Conservation (phyloP, 1,284 basidiomycete species). For the Pyrrhoderma noxium region DNA sequence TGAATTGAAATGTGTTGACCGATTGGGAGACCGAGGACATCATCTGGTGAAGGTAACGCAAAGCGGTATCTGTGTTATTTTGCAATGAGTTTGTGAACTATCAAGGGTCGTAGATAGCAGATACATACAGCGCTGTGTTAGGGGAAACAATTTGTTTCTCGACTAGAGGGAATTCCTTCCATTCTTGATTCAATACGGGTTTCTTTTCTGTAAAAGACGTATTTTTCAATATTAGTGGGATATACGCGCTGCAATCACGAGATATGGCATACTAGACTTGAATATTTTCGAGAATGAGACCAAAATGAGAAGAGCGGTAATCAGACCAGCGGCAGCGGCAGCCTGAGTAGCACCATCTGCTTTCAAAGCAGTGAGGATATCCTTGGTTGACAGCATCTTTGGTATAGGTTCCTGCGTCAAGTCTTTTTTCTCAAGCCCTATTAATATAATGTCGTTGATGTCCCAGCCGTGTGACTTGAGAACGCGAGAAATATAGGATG, state of each 20-base stretch:
- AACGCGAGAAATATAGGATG: constrained; percentile 34
- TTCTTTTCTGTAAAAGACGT: constrained; percentile 36
- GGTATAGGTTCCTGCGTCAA: constrained; percentile 17
- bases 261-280: constrained; percentile 31
- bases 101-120: neutral
- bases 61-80: constrained; percentile 75
- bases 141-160: constrained; percentile 85
- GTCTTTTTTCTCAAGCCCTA: constrained; percentile 42
- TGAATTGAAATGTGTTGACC: constrained; percentile 94
- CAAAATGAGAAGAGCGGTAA: constrained; percentile 34
- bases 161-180: constrained; percentile 77
- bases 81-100: constrained; percentile 1
- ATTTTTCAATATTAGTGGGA: constrained; percentile 8
- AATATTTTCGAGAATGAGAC: constrained; percentile 32
- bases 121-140: constrained; percentile 84
- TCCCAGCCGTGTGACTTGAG: constrained; percentile 52
- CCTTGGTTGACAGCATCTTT: constrained; percentile 21
- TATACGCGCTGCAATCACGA: constrained; percentile 12
- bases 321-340: constrained; percentile 29
- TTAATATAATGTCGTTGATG: constrained; percentile 51
- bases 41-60: constrained; percentile 62
- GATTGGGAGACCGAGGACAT: constrained; percentile 87
- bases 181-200: constrained; percentile 67
- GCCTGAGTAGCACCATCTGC: constrained; percentile 19
- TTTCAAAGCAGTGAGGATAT: constrained; percentile 22